phyloP scores from a whole-genome alignment of 352 stramenopile species.

The Blastocystis sp. region DNA sequence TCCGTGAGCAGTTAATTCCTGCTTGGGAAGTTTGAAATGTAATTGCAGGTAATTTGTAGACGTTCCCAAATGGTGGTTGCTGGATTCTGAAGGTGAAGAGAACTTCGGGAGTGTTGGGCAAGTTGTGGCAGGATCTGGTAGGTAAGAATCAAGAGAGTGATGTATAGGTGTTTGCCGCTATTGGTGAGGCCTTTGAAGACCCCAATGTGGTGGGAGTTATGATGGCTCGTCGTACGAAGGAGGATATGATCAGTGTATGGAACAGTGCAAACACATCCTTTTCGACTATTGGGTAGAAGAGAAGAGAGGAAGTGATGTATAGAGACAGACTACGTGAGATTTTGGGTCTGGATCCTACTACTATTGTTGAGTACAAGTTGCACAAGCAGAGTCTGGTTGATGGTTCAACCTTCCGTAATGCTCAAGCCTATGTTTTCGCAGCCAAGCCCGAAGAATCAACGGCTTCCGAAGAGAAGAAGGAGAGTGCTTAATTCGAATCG shows the following conservation, averaged over 20 bases:
- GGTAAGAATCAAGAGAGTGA: background rate
- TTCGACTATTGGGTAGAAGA: constrained; percentile 45
- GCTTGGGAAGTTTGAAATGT: constrained; percentile 36
- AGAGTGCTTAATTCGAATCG: constrained; percentile 31
- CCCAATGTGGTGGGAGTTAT: constrained; percentile 82
- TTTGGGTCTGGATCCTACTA: constrained; percentile 83
- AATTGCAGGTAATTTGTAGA: constrained; percentile 61
- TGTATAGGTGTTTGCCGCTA: constrained; percentile 73
- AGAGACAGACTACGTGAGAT: constrained; percentile 86
- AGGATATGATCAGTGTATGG: constrained; percentile 85
- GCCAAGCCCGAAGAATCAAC: constrained; percentile 63
- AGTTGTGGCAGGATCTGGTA: constrained; percentile 85
- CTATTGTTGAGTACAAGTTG: constrained; percentile 87
- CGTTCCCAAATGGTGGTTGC: constrained; percentile 82
- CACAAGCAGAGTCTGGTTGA: constrained; percentile 82
- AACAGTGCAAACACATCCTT: constrained; percentile 78
- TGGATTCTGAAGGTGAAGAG: constrained; percentile 90
- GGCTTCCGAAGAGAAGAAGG: constrained; percentile 15
- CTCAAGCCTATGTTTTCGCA: constrained; percentile 81
- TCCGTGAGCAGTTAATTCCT: constrained; percentile 73
- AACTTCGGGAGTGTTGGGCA: constrained; percentile 82
- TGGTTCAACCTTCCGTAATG: constrained; percentile 84
- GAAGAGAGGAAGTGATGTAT: constrained; percentile 63
- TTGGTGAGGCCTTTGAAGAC: constrained; percentile 82
- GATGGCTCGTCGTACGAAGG: constrained; percentile 83